A percentile compares a stretch with the other conserved stretches of the same genome.
Conservation (phyloP, 1,284 basidiomycete species). For the Pseudozyma sp. region DNA sequence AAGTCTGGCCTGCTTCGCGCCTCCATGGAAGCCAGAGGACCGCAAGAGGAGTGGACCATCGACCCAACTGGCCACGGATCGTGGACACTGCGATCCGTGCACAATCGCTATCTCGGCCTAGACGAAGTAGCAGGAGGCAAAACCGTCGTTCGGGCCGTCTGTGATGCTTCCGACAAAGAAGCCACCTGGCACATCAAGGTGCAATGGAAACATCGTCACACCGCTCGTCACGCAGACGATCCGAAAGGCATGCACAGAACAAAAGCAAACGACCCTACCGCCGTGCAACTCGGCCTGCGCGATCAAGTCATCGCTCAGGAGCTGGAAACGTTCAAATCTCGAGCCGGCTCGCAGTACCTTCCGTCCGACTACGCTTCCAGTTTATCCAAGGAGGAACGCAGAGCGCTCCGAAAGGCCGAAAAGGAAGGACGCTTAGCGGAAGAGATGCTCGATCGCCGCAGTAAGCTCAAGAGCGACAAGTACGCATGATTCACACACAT, state of each 20-base stretch:
- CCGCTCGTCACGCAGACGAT: constrained; percentile 30
- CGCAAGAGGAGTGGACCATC: constrained; percentile 61
- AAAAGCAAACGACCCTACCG: constrained; percentile 37
- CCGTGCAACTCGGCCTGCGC: constrained; percentile 8
- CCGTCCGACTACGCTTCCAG: constrained; percentile 23
- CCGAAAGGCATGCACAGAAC: constrained; percentile 1
- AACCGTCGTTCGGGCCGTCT: constrained; percentile 51
- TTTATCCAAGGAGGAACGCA: constrained; percentile 35
- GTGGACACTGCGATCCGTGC: constrained; percentile 40
- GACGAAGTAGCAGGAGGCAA: constrained; percentile 47
- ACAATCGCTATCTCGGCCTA: constrained; percentile 49
- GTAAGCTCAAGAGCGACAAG: constrained; percentile 55
- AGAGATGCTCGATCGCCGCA: constrained; percentile 62
- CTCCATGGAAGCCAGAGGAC: constrained; percentile 56
- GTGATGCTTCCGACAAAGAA: constrained; percentile 13
- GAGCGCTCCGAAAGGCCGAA: constrained; percentile 54
- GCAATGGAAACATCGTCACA: constrained; percentile 62
- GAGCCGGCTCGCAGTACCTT: constrained; percentile 38
- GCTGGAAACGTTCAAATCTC: constrained; percentile 23
- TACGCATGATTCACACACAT: constrained; percentile 27
- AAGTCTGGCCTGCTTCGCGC: constrained; percentile 46
- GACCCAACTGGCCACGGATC: background rate
- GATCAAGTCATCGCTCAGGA: constrained; percentile 35
- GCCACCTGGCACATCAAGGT: constrained; percentile 48
- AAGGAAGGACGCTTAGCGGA: constrained; percentile 63